Evolutionary conservation across 2,329 filamentous ascomycete species (phyloP).

Genomic region (Orbilia ellipsospora): DNA sequence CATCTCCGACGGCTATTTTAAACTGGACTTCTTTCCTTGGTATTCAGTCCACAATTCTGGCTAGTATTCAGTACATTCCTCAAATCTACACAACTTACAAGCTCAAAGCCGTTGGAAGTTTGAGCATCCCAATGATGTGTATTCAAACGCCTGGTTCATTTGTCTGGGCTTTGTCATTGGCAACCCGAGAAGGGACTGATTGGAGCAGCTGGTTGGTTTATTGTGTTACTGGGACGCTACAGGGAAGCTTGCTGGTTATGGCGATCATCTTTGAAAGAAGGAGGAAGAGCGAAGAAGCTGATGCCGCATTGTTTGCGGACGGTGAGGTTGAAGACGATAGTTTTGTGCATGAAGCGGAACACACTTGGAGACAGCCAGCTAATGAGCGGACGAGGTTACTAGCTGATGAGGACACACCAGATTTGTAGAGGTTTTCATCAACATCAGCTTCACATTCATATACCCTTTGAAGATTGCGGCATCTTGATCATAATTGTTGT

Average conservation of each 20-base stretch:
- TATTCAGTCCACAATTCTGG: conserved; percentile 79
- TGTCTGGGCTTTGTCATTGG: conserved; percentile 86
- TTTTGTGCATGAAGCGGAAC: conserved; percentile 39
- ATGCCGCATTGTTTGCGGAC: conserved; percentile 42
- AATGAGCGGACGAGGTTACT: conserved; percentile 45
- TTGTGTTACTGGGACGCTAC: conserved; percentile 83
- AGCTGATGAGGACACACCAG: conserved; percentile 35
- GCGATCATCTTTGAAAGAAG: conserved; percentile 77
- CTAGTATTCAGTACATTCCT: conserved; percentile 90
- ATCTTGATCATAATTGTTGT: not conserved
- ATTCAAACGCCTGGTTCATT: conserved; percentile 96
- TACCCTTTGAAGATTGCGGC: conserved; percentile 6
- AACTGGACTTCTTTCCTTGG: conserved; percentile 88
- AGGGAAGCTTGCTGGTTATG: conserved; percentile 83
- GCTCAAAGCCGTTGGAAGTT: conserved; percentile 84
- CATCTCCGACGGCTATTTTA: conserved; percentile 72
- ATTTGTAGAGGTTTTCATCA: conserved; percentile 9
- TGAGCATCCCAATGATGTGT: conserved; percentile 97
- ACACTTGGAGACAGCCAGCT: conserved; percentile 23
- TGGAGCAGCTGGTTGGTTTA: conserved; percentile 98
- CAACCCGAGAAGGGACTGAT: conserved; percentile 77
- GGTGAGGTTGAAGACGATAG: conserved; percentile 33
- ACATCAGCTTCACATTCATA: conserved; percentile 1
- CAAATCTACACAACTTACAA: conserved; percentile 93
- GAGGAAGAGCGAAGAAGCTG: conserved; percentile 58